Evolutionary conservation across 2,329 filamentous ascomycete species (phyloP).

Genomic region (Stagonosporopsis cucurbitacearum): DNA sequence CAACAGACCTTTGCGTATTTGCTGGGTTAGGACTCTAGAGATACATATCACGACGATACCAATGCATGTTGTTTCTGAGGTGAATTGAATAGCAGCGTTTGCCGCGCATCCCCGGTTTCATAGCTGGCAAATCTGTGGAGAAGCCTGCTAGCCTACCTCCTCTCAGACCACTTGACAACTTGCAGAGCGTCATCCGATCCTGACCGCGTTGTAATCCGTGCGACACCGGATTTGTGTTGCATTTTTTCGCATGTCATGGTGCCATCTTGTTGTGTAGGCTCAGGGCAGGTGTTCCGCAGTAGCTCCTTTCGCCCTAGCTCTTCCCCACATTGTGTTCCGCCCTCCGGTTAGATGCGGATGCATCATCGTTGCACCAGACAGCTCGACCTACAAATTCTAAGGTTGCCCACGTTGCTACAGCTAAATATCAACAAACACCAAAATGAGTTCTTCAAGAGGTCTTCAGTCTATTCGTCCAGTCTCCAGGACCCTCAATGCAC

Average conservation of each 20-base stretch:
- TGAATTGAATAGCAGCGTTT: background rate
- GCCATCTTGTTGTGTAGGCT: constrained; percentile 10
- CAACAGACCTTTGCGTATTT: constrained; percentile 10
- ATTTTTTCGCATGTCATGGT: constrained; percentile 8
- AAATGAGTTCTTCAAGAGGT: constrained; percentile 44
- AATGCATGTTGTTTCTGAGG: constrained; percentile 17
- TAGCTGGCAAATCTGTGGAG: background rate
- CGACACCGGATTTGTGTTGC: constrained; percentile 27
- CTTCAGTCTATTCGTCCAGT: constrained; percentile 40
- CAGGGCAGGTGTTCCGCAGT: constrained; percentile 12
- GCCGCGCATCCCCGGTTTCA: background rate
- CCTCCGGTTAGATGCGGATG: constrained; percentile 34
- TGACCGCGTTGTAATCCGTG: constrained; percentile 24
- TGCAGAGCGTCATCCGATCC: constrained; percentile 23
- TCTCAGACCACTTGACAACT: background rate
- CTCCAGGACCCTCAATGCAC: constrained; percentile 35
- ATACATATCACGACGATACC: constrained; percentile 25
- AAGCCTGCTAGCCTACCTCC: background rate
- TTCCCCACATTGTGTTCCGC: constrained; percentile 25
- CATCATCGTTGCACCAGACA: constrained; percentile 22
- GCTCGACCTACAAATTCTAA: constrained; percentile 33
- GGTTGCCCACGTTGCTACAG: constrained; percentile 5
- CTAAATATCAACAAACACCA: constrained; percentile 11
- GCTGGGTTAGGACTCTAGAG: constrained; percentile 16
- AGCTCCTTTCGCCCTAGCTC: background rate